Evolutionary conservation across 2,329 filamentous ascomycete genomes (phyloP), one percentile per base, ranked within the genome.

Genomic region (Ophiostoma novo-ulmi): DNA sequence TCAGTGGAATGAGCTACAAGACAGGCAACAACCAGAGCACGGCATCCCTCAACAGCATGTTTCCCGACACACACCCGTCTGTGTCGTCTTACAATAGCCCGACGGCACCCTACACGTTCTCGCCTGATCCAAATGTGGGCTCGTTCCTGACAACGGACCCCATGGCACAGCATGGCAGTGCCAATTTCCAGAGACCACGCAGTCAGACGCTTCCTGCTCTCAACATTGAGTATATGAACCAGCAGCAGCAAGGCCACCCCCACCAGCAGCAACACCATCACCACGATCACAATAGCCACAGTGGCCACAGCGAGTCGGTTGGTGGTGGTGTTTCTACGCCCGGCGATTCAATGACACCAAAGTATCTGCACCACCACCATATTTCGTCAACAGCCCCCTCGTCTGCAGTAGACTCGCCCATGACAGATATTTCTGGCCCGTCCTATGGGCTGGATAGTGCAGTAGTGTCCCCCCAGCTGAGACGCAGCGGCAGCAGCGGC

Each of bases 151-250:
- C 78, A 0, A 74, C 80, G 61, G 83, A 85, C 58, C 78, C 79
- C 39, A 77, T 79, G 48, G 75, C 81, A 10, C 78, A 78, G 5
- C 76, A 77, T 5, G 81, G 77, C 41, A 77, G 76, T 71, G 81
- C 82, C 69, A 87, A 87, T 75, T 88, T 89, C 74, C 89, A 91
- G 75, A 86, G 92, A 70, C 92, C 91, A n/a, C 86, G 93, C 76
- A 95, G 92, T 78, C 93, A 96, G 79, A 97, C 93, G 0, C 93
- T 97, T 73, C 92, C 93, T 0, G 88, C 89, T 64, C 81, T 92
- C 61, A 88, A 88, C 70, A 82, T 90, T 64, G 89, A 86, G 71
- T 86, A 83, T 71, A 79, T 84, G 74, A 84, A 83, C 74, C 83
- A 84, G 71, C 73, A 76, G 22, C 79, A 71, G 17, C 52, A 58